Percentiles rank a stretch among this genome's conserved stretches.
Evolutionary conservation across 2,329 filamentous ascomycete species (phyloP).

Genomic region (Phaeosphaeriaceae sp.): DNA sequence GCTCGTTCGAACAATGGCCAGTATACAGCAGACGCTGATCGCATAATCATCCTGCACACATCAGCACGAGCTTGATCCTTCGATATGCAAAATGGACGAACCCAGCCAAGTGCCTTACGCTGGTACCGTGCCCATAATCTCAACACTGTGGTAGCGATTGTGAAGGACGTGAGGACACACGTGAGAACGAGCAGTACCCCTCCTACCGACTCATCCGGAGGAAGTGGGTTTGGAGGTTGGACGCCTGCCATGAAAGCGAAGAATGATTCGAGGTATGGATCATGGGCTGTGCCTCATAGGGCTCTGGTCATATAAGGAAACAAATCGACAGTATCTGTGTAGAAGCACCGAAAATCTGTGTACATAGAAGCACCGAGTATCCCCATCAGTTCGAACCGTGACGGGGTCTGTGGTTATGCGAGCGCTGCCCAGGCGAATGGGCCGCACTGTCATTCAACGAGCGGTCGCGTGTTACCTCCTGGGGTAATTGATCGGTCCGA

Average conservation of each 20-base stretch:
- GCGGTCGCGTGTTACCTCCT: background rate
- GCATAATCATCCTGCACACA: conserved; percentile 43
- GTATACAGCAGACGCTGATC: conserved; percentile 38
- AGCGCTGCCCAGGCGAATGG: background rate
- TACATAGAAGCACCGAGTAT: background rate
- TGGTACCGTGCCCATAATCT: conserved; percentile 41
- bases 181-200: conserved; percentile 43
- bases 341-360: background rate
- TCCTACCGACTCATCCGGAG: conserved; percentile 28
- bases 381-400: background rate
- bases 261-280: background rate
- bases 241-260: conserved; percentile 7
- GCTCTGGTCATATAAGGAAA: conserved; percentile 1
- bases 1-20: conserved; percentile 41
- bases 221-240: conserved; percentile 12
- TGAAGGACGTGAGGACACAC: conserved; percentile 40
- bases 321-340: background rate
- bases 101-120: conserved; percentile 44
- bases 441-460: background rate
- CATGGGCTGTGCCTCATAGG: background rate
- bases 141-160: conserved; percentile 41
- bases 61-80: background rate
- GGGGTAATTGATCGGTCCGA: background rate
- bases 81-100: background rate
- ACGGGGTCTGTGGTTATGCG: background rate